Base-by-base conservation (phyloP, 345 rosid species). In the Clausena lansium region DNA sequence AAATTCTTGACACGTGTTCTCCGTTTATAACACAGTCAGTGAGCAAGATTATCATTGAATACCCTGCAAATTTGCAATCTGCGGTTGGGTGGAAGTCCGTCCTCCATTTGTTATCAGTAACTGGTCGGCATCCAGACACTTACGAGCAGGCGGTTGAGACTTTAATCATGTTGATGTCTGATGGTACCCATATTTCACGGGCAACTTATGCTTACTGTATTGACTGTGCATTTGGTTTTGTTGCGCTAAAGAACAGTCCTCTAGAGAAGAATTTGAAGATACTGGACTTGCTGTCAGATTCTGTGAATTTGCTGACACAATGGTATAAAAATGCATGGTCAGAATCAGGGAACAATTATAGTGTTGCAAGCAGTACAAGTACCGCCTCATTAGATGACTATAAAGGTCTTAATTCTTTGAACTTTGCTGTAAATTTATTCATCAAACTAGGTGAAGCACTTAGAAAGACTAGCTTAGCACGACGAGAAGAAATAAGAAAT, bases 401-500 rank as follows among this genome's bases (percentile, higher is more conserved):
- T 67, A 87, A 83, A 85, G 80, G 85, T 2, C 36, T 69, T 14
- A 82, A 64, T 33, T 70, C 86, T 33, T 41, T 81, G 2, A 84
- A 84, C 75, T 81, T 86, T 38, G 61, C 83, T 28, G 65, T 87
- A 74, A 89, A 79, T 74, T 78, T 90, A 11, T 94, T 96, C 61
- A 63, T 96, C 24, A 94, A 91, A 73, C 85, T 96, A 61, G 94
- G 97, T 0, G 99, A 96, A 67, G 97, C 94, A 24, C 85, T 96
- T 24, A 70, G 94, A 39, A 92, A 94, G 79, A 88, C 97, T 6
- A 92, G 97, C 75, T 77, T 94, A 33, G 94, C 98, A 6, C 82
- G 97, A 0, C 76, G 98, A 15, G 97, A 96, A 66, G 99, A 96
- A 87, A 85, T 92, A 70, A 81, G 98, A 45, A 96, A 96, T 88